Conservation (phyloP, 2,329 filamentous ascomycete species). For the Ophiosphaerella korrae region DNA sequence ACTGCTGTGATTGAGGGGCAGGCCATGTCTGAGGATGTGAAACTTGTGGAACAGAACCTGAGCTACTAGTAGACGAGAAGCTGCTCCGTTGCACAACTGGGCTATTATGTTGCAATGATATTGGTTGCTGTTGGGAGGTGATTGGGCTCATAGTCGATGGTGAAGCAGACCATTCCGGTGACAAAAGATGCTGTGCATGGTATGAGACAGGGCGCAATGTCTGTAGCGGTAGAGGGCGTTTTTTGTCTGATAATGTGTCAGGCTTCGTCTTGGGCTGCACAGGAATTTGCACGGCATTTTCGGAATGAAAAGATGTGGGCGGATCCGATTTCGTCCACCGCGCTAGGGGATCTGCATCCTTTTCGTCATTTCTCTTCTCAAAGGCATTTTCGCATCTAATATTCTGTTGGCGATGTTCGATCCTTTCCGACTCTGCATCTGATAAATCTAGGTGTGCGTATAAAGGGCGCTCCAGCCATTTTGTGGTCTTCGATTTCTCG, state of each 20-base stretch:
- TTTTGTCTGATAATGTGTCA: slow-evolving; percentile 21
- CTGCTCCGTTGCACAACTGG: slow-evolving; percentile 14
- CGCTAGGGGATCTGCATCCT: slow-evolving; percentile 15
- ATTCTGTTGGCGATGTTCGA: neutral
- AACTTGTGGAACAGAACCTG: slow-evolving; percentile 19
- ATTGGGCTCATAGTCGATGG: slow-evolving; percentile 24
- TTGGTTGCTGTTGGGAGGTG: slow-evolving; percentile 16
- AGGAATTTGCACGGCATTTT: slow-evolving; percentile 15
- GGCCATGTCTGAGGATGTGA: slow-evolving; percentile 22
- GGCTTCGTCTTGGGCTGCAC: slow-evolving; percentile 17
- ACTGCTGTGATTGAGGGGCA: slow-evolving; percentile 12
- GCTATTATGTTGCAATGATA: slow-evolving; percentile 20
- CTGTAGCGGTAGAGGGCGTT: slow-evolving; percentile 17
- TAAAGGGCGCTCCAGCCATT: slow-evolving; percentile 35
- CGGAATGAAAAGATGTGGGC: slow-evolving; percentile 23
- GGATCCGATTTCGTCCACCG: slow-evolving; percentile 25
- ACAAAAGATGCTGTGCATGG: slow-evolving; percentile 23
- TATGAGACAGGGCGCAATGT: slow-evolving; percentile 26
- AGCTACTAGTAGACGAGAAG: slow-evolving; percentile 22
- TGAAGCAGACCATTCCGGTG: slow-evolving; percentile 29
- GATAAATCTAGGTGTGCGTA: slow-evolving; percentile 26
- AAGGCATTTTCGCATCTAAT: slow-evolving; percentile 3
- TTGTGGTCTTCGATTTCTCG: slow-evolving; percentile 31
- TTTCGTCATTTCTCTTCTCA: slow-evolving; percentile 4
- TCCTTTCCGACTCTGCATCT: slow-evolving; percentile 18